Evolutionary conservation across 805 yeast genomes (phyloP).

Genomic region (Saccharomycopsis sp.): DNA sequence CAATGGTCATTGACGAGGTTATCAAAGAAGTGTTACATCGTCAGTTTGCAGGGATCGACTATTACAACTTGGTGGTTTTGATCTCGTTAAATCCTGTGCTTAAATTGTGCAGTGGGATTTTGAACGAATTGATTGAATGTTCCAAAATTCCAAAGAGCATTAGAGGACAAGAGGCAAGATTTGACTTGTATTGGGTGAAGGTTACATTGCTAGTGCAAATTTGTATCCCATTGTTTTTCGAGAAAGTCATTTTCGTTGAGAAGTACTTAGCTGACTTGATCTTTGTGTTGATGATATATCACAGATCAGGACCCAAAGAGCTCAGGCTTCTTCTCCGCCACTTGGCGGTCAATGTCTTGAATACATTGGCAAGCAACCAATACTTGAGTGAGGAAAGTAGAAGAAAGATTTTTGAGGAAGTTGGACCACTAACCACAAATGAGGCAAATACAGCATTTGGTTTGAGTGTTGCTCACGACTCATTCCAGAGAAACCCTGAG

Average conservation of each 20-base stretch:
- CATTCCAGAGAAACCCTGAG: too few relatives aligned
- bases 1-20: slow-evolving; percentile 60
- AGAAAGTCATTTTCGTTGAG: slow-evolving; percentile 51
- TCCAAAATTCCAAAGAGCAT: slow-evolving; percentile 42
- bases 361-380: slow-evolving; percentile 41
- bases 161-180: slow-evolving; percentile 32
- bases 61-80: slow-evolving; percentile 55
- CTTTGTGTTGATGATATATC: slow-evolving; percentile 49
- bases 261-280: slow-evolving; percentile 64
- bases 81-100: slow-evolving; percentile 58
- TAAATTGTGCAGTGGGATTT: slow-evolving; percentile 60
- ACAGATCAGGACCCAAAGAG: slow-evolving; percentile 22
- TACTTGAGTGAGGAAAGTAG: slow-evolving; percentile 24
- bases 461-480: too few relatives aligned
- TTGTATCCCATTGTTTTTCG: slow-evolving; percentile 59
- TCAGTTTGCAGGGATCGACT: slow-evolving; percentile 64
- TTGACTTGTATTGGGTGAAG: slow-evolving; percentile 59
- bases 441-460: slow-evolving; percentile 5
- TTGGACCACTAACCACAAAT: slow-evolving; percentile 31
- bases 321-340: slow-evolving; percentile 39
- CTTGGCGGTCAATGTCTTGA: slow-evolving; percentile 40
- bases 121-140: slow-evolving; percentile 46
- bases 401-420: slow-evolving; percentile 26
- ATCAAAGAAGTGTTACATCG: slow-evolving; percentile 66
- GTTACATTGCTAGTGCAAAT: slow-evolving; percentile 58